Evolutionary conservation across 2,329 filamentous ascomycete genomes (phyloP).

Genomic region (Alternaria tenuissima): DNA sequence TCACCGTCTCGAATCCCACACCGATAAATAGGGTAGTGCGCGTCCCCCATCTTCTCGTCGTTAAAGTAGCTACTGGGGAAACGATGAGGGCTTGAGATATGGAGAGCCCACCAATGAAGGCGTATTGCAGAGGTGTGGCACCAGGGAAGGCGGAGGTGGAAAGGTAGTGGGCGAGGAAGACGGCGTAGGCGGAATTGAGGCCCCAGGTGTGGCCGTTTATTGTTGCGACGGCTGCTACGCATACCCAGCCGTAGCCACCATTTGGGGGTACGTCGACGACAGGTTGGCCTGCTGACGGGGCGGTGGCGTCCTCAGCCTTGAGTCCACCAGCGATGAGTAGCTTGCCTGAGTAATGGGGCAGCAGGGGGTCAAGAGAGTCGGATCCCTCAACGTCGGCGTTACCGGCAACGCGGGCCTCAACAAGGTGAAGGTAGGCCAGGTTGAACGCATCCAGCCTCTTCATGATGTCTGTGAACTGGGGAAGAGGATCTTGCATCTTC

Average conservation of each 20-base stretch:
- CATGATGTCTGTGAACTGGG: conserved; percentile 69
- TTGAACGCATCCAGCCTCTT: conserved; percentile 60
- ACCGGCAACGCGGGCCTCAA: conserved; percentile 65
- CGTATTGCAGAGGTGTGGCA: conserved; percentile 72
- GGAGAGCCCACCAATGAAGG: conserved; percentile 78
- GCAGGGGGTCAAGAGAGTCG: conserved; percentile 34
- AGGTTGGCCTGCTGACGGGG: not conserved
- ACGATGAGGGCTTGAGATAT: conserved; percentile 72
- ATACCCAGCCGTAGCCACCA: conserved; percentile 69
- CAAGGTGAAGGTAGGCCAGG: conserved; percentile 60
- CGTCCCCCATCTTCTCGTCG: conserved; percentile 69
- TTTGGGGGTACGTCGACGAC: conserved; percentile 59
- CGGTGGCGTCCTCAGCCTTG: conserved; percentile 46
- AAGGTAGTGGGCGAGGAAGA: conserved; percentile 77
- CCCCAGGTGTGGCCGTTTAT: conserved; percentile 72
- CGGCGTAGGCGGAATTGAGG: conserved; percentile 74
- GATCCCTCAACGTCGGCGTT: conserved; percentile 44
- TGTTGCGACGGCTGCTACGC: conserved; percentile 50
- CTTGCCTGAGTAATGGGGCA: conserved; percentile 39
- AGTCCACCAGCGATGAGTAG: conserved; percentile 55
- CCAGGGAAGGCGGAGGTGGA: conserved; percentile 68
- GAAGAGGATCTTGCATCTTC: conserved; percentile 68
- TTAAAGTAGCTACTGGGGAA: conserved; percentile 72
- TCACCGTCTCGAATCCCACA: conserved; percentile 68
- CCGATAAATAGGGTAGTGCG: conserved; percentile 70